Evolutionary conservation across 495 filamentous ascomycete genomes (phyloP).

Genomic region (Penicillium pulvis): DNA sequence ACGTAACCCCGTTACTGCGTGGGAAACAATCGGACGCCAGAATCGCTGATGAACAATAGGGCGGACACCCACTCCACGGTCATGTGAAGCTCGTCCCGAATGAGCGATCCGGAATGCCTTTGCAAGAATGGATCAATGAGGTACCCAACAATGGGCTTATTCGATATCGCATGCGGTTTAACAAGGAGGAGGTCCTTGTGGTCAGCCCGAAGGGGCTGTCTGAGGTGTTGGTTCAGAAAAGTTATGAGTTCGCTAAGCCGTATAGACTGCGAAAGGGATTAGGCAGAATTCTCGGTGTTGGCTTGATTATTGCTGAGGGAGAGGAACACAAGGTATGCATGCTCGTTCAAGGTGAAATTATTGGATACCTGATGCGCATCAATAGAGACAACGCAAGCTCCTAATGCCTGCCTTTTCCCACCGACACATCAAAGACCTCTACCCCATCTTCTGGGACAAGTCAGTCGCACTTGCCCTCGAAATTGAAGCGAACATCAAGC

Average conservation of each 20-base stretch:
- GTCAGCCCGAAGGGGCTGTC: slow-evolving; percentile 23
- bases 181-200: slow-evolving; percentile 24
- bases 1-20: background rate
- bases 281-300: slow-evolving; percentile 21
- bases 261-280: slow-evolving; percentile 19
- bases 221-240: slow-evolving; percentile 26
- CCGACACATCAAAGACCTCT: slow-evolving; percentile 70
- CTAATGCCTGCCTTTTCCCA: slow-evolving; percentile 72
- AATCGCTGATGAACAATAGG: background rate
- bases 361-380: background rate
- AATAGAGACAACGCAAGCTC: slow-evolving; percentile 57
- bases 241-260: slow-evolving; percentile 30
- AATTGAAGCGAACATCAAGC: slow-evolving; percentile 2
- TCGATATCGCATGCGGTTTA: slow-evolving; percentile 25
- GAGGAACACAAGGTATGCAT: slow-evolving; percentile 17
- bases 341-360: background rate
- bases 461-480: background rate
- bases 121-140: slow-evolving; percentile 14
- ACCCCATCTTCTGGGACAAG: slow-evolving; percentile 71
- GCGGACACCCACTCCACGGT: slow-evolving; percentile 1
- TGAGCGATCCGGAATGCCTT: slow-evolving; percentile 10
- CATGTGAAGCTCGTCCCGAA: slow-evolving; percentile 12
- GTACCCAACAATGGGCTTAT: slow-evolving; percentile 36
- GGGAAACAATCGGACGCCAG: background rate
- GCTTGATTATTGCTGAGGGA: slow-evolving; percentile 29